Percentiles rank a stretch among this genome's conserved stretches.
Evolutionary conservation across 805 yeast species (phyloP).

Genomic region (Naumovozyma castellii): DNA sequence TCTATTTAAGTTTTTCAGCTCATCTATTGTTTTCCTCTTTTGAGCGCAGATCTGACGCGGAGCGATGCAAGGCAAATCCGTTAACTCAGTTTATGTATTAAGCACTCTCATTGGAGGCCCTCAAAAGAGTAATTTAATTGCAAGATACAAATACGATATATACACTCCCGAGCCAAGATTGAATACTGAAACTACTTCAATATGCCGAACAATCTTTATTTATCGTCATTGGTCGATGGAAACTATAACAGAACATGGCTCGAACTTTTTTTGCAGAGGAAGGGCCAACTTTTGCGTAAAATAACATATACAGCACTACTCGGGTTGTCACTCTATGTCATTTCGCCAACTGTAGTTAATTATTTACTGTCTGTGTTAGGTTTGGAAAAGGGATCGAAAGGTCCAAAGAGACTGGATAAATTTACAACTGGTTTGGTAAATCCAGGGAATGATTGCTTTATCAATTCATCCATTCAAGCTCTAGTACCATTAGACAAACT

Average conservation of each 20-base stretch:
- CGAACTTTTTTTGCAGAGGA: background rate
- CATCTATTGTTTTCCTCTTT: too few relatives aligned
- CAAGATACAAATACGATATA: too few relatives aligned
- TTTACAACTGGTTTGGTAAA: conserved; percentile 78
- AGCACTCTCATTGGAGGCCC: too few relatives aligned
- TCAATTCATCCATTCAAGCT: conserved; percentile 81
- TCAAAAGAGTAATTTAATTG: too few relatives aligned
- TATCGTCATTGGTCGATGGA: background rate
- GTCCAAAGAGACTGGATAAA: conserved; percentile 49
- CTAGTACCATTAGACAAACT: conserved; percentile 52
- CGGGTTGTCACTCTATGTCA: conserved; percentile 13
- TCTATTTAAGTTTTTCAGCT: too few relatives aligned
- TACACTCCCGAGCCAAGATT: too few relatives aligned
- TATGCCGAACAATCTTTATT: background rate
- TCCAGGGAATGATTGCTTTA: conserved; percentile 82
- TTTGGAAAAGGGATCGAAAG: background rate
- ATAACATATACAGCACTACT: background rate
- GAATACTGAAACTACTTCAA: too few relatives aligned
- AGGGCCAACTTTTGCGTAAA: background rate
- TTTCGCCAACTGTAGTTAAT: conserved; percentile 10
- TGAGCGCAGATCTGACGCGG: too few relatives aligned
- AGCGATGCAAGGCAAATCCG: too few relatives aligned
- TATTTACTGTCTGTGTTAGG: background rate
- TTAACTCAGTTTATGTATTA: too few relatives aligned
- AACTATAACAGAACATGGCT: background rate